Conservation (phyloP, 1,139 yeast species). For the Saccharomycopsis hybrid region DNA sequence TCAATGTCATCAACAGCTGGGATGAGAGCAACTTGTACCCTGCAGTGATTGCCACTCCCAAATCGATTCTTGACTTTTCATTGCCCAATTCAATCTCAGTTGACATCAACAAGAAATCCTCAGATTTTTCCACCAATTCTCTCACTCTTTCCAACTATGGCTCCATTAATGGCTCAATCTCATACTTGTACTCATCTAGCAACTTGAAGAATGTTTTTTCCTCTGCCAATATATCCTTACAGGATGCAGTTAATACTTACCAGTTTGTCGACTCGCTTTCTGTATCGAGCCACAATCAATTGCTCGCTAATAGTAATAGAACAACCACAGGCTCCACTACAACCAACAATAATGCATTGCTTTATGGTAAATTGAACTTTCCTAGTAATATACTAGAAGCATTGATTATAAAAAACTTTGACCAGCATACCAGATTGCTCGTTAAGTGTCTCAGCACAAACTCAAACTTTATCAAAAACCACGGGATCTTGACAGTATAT, state of each 20-base stretch:
- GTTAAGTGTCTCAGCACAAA: conserved; percentile 74
- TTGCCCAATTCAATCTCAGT: conserved; percentile 66
- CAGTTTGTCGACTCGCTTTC: conserved; percentile 47
- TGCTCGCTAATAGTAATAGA: neutral
- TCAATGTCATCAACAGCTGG: conserved; percentile 68
- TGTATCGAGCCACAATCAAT: neutral
- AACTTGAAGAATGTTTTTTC: conserved; percentile 48
- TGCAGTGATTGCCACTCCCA: conserved; percentile 63
- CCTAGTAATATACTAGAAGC: conserved; percentile 90
- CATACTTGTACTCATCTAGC: conserved; percentile 69
- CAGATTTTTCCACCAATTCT: conserved; percentile 68
- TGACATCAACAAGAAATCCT: conserved; percentile 65
- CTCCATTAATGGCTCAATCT: conserved; percentile 71
- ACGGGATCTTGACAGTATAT: conserved; percentile 59
- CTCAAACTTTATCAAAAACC: conserved; percentile 50
- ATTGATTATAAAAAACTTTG: conserved; percentile 65
- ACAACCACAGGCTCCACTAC: neutral
- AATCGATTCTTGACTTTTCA: conserved; percentile 60
- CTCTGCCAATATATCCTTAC: conserved; percentile 52
- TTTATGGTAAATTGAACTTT: conserved; percentile 82
- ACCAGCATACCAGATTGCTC: conserved; percentile 55
- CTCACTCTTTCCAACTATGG: conserved; percentile 65
- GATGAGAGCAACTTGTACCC: conserved; percentile 71
- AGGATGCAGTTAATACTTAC: conserved; percentile 76
- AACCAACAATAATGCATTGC: conserved; percentile 26